Percentiles rank a stretch among this genome's conserved stretches.
phyloP scores from a whole-genome alignment of 257 asterid species.

The Solanum microdontum region DNA sequence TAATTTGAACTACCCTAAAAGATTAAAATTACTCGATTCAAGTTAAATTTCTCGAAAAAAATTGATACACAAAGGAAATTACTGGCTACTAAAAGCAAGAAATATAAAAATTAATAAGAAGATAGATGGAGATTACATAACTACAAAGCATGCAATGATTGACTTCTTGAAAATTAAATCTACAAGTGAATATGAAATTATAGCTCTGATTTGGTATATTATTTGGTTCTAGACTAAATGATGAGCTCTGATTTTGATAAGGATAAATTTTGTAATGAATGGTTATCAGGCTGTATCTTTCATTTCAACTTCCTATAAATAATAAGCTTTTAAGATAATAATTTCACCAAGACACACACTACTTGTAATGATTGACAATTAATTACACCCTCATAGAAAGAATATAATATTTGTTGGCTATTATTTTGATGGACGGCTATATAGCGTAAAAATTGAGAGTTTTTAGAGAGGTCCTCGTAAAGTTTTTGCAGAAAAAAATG shows the following conservation, averaged over 20 bases:
- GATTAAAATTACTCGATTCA: not conserved
- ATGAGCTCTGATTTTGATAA: not conserved
- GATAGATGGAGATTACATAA: not conserved
- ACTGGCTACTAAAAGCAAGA: not conserved
- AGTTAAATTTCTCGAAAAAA: not conserved
- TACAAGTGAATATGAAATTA: not conserved
- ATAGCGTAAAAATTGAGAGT: not conserved
- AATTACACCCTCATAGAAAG: not conserved
- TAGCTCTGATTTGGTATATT: not conserved
- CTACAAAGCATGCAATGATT: not conserved
- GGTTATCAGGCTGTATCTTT: not conserved
- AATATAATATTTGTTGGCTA: not conserved
- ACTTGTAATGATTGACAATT: not conserved
- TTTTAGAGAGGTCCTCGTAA: too few species aligned
- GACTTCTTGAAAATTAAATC: not conserved
- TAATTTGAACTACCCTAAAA: not conserved
- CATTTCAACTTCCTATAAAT: not conserved
- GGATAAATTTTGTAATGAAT: not conserved
- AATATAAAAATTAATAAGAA: not conserved
- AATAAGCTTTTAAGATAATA: not conserved
- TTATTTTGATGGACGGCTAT: not conserved
- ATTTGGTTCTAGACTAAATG: not conserved
- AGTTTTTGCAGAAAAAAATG: too few species aligned
- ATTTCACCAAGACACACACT: not conserved
- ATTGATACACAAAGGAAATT: not conserved